Evolutionary conservation across 345 rosid genomes (phyloP), one percentile per base, ranked within the genome.

Genomic region (Citrus maxima): DNA sequence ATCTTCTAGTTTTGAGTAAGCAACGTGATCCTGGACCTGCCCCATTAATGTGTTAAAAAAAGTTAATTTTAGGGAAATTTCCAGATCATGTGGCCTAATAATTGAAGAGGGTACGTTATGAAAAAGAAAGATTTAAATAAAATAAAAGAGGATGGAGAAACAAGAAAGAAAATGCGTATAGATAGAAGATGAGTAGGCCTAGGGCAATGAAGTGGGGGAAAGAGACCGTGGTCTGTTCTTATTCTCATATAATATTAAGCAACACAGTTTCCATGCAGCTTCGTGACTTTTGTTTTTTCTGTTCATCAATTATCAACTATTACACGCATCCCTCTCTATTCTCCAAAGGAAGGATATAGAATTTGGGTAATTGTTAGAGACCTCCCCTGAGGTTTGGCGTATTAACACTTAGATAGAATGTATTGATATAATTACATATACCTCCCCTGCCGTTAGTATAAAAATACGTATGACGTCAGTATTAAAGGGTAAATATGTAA

Each of bases 191-290:
- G 14, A 64, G 70, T 75, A 64, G 71, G 70, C 61, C 28, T 75
- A 64, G 71, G 70, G 70, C 28, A 74, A 60, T 1, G 67, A 6
- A 6, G 71, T 25, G 12, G 2, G 9, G 74, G 78, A 49, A 74
- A 69, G 73, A 37, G 74, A 70, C 37, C 16, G 30, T 4, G 51
- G 58, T 14, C 13, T 65, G 65, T 79, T 63, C 27, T 70, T 46
- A 46, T 56, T 75, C 49, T 34, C 84, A 30, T 35, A 55, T 78
- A 65, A 79, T 79, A 75, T 80, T 55, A 65, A 80, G 46, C 51
- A 79, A 85, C 78, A 62, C 82, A 87, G 85, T 78, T 87, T 85
- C 90, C 78, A 64, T 81, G 90, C 88, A 87, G 75, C 80, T 87
- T 87, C 90, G 72, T 82, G 8, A 9, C 78, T 80, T 66, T 66